These are phyloP conservation scores for Cenchrus fungigraminus DNA, from an alignment of 176 grass and related monocot species.

Conservation along the genomic window DNA sequence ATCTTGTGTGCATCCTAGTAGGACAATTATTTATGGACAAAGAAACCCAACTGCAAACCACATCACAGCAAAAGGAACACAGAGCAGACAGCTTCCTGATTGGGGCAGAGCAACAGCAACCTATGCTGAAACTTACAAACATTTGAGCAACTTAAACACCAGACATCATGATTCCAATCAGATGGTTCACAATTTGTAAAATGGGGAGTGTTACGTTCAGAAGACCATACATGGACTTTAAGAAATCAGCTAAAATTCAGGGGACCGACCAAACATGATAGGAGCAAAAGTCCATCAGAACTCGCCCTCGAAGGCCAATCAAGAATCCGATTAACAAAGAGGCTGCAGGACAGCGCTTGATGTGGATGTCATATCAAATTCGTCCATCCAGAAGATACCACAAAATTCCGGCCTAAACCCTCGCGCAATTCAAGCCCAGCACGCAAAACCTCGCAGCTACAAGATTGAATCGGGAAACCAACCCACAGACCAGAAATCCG, in stretches of 20 bases:
- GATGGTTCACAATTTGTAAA: constrained; percentile 1
- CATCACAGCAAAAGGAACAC: background rate
- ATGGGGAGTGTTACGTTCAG: too few species aligned
- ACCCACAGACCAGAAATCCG: background rate
- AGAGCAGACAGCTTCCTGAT: background rate
- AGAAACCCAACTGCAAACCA: background rate
- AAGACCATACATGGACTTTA: too few species aligned
- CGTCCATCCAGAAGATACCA: background rate
- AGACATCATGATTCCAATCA: background rate
- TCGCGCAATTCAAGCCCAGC: background rate
- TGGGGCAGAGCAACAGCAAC: background rate
- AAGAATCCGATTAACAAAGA: background rate
- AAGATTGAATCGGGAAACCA: background rate
- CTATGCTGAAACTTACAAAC: background rate
- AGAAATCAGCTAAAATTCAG: background rate
- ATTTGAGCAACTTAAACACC: background rate
- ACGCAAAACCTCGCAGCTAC: constrained; percentile 18
- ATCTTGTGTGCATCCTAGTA: background rate
- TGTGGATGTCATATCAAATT: constrained; percentile 8
- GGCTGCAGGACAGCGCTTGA: background rate
- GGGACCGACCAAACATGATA: background rate
- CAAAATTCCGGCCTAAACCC: constrained; percentile 11
- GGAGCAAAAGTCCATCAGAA: constrained; percentile 25
- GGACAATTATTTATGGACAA: background rate
- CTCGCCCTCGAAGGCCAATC: background rate